A percentile compares a stretch with the other conserved stretches of the same genome.
Evolutionary conservation across 140 eudicot genomes (phyloP).

Genomic region (Stevia rebaudiana): DNA sequence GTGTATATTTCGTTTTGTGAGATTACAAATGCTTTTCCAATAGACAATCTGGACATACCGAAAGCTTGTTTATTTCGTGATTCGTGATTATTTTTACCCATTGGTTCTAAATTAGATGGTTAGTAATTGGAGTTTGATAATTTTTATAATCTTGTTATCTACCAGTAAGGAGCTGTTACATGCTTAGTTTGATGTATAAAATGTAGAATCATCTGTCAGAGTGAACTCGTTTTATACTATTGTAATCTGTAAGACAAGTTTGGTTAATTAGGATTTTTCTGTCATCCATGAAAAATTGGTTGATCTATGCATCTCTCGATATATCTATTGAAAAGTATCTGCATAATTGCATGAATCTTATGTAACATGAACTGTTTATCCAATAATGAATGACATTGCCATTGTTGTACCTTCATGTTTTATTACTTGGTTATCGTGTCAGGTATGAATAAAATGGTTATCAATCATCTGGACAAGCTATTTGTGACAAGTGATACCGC

Average conservation of each 20-base stretch:
- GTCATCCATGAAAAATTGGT: background rate
- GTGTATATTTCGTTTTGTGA: background rate
- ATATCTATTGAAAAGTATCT: background rate
- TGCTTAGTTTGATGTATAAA: background rate
- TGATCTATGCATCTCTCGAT: background rate
- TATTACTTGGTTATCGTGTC: background rate
- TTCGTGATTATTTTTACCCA: background rate
- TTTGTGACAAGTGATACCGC: slow-evolving; percentile 88
- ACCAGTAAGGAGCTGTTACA: background rate
- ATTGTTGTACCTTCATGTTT: background rate
- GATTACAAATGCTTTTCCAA: background rate
- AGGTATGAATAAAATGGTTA: slow-evolving; percentile 97
- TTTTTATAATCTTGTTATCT: background rate
- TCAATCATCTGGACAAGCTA: slow-evolving; percentile 90
- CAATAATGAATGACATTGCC: background rate
- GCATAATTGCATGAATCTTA: background rate
- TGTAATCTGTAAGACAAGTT: background rate
- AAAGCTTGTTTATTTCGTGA: background rate
- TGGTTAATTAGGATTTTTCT: background rate
- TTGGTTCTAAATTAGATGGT: background rate
- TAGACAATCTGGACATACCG: background rate
- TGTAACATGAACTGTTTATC: background rate
- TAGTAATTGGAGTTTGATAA: background rate
- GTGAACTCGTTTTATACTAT: background rate
- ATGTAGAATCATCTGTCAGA: background rate